Evolutionary conservation across 140 eudicot species (phyloP), one percentile per base, ranked within the genome.

Genomic region (Eryngium alpinum): DNA sequence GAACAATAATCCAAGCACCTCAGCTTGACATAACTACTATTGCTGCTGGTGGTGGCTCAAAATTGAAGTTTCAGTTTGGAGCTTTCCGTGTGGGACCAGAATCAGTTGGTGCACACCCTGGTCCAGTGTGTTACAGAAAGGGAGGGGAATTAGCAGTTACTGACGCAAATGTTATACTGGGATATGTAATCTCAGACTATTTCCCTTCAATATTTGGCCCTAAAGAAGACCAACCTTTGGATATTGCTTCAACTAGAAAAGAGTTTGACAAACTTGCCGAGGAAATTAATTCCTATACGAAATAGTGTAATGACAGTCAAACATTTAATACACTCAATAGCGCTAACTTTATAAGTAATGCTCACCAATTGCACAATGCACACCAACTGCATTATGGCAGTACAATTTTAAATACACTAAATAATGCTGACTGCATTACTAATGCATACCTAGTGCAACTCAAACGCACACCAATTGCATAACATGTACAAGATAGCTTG

Each of bases 41-140:
- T 79, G 99, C 99, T 27, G 99, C 99, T 78, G 98, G 99, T 43
- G 99, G 99, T 25, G 99, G 99, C 13, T 95, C 99, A 44, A 95
- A 95, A 90, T 78, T 95, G 77, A 95, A 92, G 87, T 95, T 95
- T 75, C 97, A 92, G 60, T 90, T 95, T 79, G 99, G 99, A 46
- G 87, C 99, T 31, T 95, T 95, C 83, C 86, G 91, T 82, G 99
- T 95, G 22, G 99, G 99, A 22, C 99, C 99, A 22, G 97, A 95
- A 77, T 95, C 99, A 5, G 99, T 95, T 34, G 97, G 97, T 77
- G 99, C 99, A 46, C 99, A 95, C 83, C 99, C 99, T 15, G 99
- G 99, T 17, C 99, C 99, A 4, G 98, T 95, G 49, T 95, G 99
- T 79, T 95, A 95, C 72, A 86, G 98, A 17, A 95, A 95, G 85